Conservation (phyloP, 2,329 filamentous ascomycete genomes). For the Aspergillus aculeatus region DNA sequence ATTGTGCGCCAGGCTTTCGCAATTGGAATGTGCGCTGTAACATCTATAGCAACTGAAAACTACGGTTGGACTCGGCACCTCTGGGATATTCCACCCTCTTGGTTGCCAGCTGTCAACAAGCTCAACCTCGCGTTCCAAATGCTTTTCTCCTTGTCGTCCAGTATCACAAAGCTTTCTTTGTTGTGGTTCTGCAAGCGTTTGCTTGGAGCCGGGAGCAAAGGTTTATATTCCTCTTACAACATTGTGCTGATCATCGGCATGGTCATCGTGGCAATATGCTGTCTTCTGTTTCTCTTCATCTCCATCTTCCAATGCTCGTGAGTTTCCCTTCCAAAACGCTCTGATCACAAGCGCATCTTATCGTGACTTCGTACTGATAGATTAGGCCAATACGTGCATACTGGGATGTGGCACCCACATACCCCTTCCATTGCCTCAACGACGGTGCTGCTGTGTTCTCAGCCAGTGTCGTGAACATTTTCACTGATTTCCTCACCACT, state of each 20-base stretch:
- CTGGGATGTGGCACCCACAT: conserved; percentile 31
- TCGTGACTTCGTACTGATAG: conserved; percentile 8
- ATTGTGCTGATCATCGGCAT: conserved; percentile 25
- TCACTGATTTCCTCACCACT: conserved; percentile 38
- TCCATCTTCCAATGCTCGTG: conserved; percentile 44
- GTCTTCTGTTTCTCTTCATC: conserved; percentile 31
- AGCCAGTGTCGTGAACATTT: conserved; percentile 39
- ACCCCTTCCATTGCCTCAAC: conserved; percentile 30
- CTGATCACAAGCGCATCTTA: not conserved
- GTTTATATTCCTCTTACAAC: conserved; percentile 28
- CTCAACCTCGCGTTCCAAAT: conserved; percentile 39
- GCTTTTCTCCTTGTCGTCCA: conserved; percentile 35
- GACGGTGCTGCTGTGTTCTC: conserved; percentile 32
- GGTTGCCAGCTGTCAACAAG: conserved; percentile 34
- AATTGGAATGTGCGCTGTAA: conserved; percentile 36
- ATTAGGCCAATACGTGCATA: conserved; percentile 34
- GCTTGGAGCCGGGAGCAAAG: conserved; percentile 29
- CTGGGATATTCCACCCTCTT: conserved; percentile 39
- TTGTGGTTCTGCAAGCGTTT: conserved; percentile 38
- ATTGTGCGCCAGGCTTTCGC: conserved; percentile 29
- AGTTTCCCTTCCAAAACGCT: conserved; percentile 16
- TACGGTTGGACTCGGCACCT: conserved; percentile 43
- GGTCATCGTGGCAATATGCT: conserved; percentile 31
- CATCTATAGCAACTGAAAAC: conserved; percentile 32
- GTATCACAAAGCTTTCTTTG: conserved; percentile 40